Conservation (phyloP, 2,329 filamentous ascomycete species). For the Paraphaeosphaeria minitans region DNA sequence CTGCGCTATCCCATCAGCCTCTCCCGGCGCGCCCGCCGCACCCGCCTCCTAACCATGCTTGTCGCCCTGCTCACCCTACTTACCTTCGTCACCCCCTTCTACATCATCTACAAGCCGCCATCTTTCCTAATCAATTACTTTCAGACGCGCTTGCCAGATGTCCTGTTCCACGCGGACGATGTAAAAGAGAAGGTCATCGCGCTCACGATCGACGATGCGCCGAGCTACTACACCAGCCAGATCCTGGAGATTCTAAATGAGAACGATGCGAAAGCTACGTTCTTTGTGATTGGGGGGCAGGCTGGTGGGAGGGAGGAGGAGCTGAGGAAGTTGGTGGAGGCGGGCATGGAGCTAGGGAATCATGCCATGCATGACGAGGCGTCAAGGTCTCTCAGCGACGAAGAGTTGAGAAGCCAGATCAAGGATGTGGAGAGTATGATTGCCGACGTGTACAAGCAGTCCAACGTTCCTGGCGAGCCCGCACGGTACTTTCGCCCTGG, state of each 20-base stretch:
- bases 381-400: constrained; percentile 64
- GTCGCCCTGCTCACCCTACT: constrained; percentile 31
- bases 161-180: constrained; percentile 71
- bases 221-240: constrained; percentile 71
- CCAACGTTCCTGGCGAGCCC: constrained; percentile 40
- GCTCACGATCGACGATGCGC: constrained; percentile 86
- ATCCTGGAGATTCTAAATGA: constrained; percentile 70
- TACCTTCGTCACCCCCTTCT: constrained; percentile 51
- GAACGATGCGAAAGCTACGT: constrained; percentile 75
- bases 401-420: constrained; percentile 68
- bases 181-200: constrained; percentile 70
- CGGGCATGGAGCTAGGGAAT: constrained; percentile 72
- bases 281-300: constrained; percentile 87
- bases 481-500: constrained; percentile 80
- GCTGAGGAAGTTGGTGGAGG: constrained; percentile 57
- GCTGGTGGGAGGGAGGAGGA: constrained; percentile 59
- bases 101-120: constrained; percentile 82
- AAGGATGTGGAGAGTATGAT: constrained; percentile 66
- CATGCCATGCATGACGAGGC: constrained; percentile 90
- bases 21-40: constrained; percentile 44
- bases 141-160: constrained; percentile 73
- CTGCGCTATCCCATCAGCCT: constrained; percentile 44
- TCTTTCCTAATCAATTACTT: constrained; percentile 72
- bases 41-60: constrained; percentile 46
- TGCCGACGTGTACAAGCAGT: constrained; percentile 58